Evolutionary conservation across 176 grass and related monocot genomes (phyloP).

Genomic region (Avena insularis): DNA sequence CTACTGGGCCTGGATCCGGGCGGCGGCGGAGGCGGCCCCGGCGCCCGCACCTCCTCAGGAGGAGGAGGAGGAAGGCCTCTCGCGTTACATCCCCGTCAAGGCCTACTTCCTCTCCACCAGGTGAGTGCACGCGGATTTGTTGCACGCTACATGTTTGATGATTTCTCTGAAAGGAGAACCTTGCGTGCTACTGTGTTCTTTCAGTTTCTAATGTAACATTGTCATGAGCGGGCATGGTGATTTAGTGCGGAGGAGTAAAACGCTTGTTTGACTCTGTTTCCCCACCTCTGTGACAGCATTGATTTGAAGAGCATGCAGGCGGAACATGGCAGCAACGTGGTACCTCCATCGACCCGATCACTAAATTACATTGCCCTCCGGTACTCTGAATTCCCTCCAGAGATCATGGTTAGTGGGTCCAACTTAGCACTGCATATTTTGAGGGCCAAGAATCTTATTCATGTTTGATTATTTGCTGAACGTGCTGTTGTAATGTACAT

Average conservation of each 20-base stretch:
- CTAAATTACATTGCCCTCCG: constrained; percentile 81
- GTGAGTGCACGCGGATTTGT: constrained; percentile 2
- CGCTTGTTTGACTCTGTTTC: constrained; percentile 20
- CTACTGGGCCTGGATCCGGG: constrained; percentile 54
- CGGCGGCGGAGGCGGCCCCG: constrained; percentile 54
- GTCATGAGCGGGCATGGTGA: not conserved
- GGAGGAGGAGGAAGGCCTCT: constrained; percentile 60
- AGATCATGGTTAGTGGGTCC: constrained; percentile 65
- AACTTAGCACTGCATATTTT: not conserved
- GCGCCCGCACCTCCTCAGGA: constrained; percentile 20
- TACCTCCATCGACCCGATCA: constrained; percentile 76
- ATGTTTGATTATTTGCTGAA: not conserved
- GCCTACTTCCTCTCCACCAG: constrained; percentile 91
- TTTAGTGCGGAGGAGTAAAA: not conserved
- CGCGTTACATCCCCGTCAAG: constrained; percentile 85
- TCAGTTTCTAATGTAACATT: not conserved
- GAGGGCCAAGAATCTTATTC: not conserved
- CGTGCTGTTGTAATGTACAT: not conserved
- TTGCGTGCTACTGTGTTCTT: not conserved
- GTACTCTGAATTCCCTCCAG: constrained; percentile 72
- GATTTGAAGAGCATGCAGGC: constrained; percentile 89
- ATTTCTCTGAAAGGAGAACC: constrained; percentile 16
- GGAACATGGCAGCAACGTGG: constrained; percentile 63
- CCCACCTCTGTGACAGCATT: constrained; percentile 65
- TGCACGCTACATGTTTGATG: constrained; percentile 44